Evolutionary conservation across 257 asterid species (phyloP).

Genomic region (Plantago ovata): DNA sequence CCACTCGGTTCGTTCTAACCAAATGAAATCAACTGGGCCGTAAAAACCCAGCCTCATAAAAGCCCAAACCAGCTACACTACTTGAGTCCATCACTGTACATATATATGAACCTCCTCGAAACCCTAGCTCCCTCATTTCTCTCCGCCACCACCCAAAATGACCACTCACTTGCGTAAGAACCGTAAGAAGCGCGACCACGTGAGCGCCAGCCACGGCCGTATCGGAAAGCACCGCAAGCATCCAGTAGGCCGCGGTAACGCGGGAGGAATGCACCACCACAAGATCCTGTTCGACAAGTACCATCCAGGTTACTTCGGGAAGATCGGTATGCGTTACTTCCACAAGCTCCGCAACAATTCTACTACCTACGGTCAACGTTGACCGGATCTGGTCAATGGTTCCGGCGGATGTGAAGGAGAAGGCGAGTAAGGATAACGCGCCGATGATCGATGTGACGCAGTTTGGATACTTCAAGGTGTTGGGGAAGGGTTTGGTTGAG

Average conservation of each 20-base stretch:
- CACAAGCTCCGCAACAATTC: too few relatives aligned
- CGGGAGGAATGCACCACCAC: constrained; percentile 85
- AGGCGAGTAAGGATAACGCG: constrained; percentile 40
- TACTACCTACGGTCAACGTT: constrained; percentile 28
- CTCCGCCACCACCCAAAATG: too few relatives aligned
- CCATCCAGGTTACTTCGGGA: too few relatives aligned
- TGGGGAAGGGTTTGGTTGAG: constrained; percentile 47
- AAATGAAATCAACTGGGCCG: too few relatives aligned
- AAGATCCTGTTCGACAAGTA: constrained; percentile 50
- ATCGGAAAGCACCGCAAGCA: constrained; percentile 39
- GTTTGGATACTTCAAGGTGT: constrained; percentile 64
- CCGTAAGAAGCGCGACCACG: constrained; percentile 17
- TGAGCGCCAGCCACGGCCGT: constrained; percentile 78
- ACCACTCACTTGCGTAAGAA: too few relatives aligned
- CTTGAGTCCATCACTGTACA: too few relatives aligned
- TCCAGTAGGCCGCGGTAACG: constrained; percentile 53
- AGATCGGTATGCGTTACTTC: too few relatives aligned
- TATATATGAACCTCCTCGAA: too few relatives aligned
- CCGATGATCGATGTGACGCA: constrained; percentile 59
- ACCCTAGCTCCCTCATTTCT: too few relatives aligned
- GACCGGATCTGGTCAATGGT: constrained; percentile 57
- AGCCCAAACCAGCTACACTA: too few relatives aligned
- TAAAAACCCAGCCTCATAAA: too few relatives aligned
- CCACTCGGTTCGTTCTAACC: too few relatives aligned
- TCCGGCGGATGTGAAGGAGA: constrained; percentile 56